phyloP scores from a whole-genome alignment of 106 monocot species.

The Platanthera guangdongensis region DNA sequence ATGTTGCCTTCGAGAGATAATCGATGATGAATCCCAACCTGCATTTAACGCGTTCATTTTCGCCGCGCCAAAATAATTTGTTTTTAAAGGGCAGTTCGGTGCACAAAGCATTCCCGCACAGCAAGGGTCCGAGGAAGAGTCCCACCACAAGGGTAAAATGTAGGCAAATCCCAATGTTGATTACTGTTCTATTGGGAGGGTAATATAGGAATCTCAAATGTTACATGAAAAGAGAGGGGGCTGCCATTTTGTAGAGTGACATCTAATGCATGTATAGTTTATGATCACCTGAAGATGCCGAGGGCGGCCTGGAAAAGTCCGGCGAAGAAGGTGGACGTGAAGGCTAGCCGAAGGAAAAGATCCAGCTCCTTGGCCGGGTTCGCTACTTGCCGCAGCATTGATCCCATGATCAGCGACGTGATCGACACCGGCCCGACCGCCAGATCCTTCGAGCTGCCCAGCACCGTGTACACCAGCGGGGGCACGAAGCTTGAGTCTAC shows the following conservation, averaged over 20 bases:
- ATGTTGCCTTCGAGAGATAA: conserved; percentile 76
- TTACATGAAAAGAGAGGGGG: too few relatives aligned
- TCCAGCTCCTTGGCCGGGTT: conserved; percentile 36
- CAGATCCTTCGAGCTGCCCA: conserved; percentile 88
- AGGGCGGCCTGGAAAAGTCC: conserved; percentile 78
- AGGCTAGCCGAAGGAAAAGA: conserved; percentile 78
- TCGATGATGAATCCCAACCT: conserved; percentile 88
- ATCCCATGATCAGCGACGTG: conserved; percentile 84
- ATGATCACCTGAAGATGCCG: conserved; percentile 54
- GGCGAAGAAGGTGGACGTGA: conserved; percentile 85
- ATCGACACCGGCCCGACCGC: conserved; percentile 87
- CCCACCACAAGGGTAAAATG: too few relatives aligned
- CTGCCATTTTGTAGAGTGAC: too few relatives aligned
- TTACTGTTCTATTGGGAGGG: too few relatives aligned
- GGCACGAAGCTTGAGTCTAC: conserved; percentile 93
- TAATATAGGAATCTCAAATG: too few relatives aligned
- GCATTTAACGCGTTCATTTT: neutral
- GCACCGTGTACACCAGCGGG: conserved; percentile 71
- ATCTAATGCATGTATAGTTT: neutral
- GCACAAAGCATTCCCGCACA: too few relatives aligned
- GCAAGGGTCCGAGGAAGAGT: too few relatives aligned
- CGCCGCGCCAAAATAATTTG: too few relatives aligned
- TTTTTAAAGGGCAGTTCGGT: too few relatives aligned
- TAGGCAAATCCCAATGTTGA: too few relatives aligned
- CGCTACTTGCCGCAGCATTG: conserved; percentile 60